Base-by-base conservation (phyloP, 2,329 filamentous ascomycete genomes). In the Neofusicoccum cordaticola region DNA sequence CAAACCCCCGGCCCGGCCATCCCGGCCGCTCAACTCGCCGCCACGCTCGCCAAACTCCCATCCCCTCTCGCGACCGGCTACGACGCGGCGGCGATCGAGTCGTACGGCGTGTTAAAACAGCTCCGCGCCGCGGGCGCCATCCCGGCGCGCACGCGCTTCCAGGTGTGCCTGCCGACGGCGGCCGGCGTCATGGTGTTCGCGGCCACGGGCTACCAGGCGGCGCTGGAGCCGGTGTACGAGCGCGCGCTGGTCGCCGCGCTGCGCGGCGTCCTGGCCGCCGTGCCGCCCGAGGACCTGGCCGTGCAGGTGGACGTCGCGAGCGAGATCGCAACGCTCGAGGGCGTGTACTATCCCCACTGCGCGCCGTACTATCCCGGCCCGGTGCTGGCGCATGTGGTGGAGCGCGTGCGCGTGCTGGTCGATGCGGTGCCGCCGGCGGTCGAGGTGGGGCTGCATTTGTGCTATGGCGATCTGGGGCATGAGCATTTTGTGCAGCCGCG, bases 391-490 rank as follows among this genome's bases (percentile, higher is more conserved):
- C 76, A 75, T 2, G 68, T 80, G 13, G 66, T 78, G 12, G 69
- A 75, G 5, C 72, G 79, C 8, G 65, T 80, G 9, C 63, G 69
- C 2, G 66, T 71, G 3, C 65, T 80, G 62, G 70, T 73, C 6
- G 66, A 67, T 5, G 67, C 67, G 15, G 71, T 82, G 4, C 69
- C 74, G 47, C 22, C 68, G 7, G 73, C 75, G 65, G 76, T 82
- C 1, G 73, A 80, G 51, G 47, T 83, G 58, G 81, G 79, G 0
- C 73, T 80, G 37, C 81, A 83, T 68, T 71, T 83, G 19, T 83
- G 81, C 71, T 83, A 83, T 67, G 81, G 81, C n/a, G 81, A 83
- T 66, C 70, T 78, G 4, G 68, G 72, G 2, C 80, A 82, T 68
- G 68, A 71, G 58, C 80, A 82, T 68, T 82, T 79, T 66, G 65